Conservation (phyloP, 2,329 filamentous ascomycete genomes). For the Venturia pyrina region DNA sequence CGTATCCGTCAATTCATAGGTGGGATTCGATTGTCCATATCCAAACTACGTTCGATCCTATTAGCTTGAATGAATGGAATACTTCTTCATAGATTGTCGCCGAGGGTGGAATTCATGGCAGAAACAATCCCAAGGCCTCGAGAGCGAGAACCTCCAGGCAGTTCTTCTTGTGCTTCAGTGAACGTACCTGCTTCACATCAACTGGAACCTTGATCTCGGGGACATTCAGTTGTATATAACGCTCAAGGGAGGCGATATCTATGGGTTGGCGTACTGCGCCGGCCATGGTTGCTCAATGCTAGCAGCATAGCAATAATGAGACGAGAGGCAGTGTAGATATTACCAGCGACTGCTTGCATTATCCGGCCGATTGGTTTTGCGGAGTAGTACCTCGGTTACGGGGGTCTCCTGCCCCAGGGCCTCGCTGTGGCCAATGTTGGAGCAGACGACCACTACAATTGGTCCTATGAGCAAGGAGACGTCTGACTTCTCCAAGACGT, state of each 20-base stretch:
- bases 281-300: constrained; percentile 51
- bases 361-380: constrained; percentile 3
- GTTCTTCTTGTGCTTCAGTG: not conserved
- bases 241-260: constrained; percentile 67
- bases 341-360: not conserved
- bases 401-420: not conserved
- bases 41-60: constrained; percentile 56
- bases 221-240: constrained; percentile 68
- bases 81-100: not conserved
- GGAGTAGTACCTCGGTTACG: constrained; percentile 3
- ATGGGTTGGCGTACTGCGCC: constrained; percentile 85
- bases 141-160: too few species aligned
- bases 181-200: constrained; percentile 72
- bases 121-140: not conserved
- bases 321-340: not conserved
- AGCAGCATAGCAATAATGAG: not conserved
- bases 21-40: constrained; percentile 95
- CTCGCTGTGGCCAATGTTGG: not conserved
- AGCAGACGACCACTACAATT: not conserved
- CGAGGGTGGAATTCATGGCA: not conserved
- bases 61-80: not conserved
- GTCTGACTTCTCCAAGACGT: not conserved
- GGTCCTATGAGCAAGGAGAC: not conserved
- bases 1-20: constrained; percentile 75
- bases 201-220: constrained; percentile 74